Conservation (phyloP, 2,329 filamentous ascomycete species). For the Ceratocystis diversiconidia region DNA sequence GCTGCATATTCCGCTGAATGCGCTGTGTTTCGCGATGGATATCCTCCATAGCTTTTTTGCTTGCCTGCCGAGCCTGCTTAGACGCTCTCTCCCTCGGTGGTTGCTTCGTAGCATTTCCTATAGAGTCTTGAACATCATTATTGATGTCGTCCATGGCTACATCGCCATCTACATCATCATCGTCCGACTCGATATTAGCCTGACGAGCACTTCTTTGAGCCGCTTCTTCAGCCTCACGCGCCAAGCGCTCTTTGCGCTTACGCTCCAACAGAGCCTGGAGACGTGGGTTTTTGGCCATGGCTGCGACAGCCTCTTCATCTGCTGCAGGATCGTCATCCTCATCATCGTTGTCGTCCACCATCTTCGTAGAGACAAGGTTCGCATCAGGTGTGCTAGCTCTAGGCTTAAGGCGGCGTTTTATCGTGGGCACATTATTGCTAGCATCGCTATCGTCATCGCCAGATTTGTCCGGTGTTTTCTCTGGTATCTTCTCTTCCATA, state of each 20-base stretch:
- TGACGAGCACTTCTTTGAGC: slow-evolving; percentile 26
- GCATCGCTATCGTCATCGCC: slow-evolving; percentile 26
- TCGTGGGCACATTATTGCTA: slow-evolving; percentile 23
- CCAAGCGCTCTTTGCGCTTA: slow-evolving; percentile 57
- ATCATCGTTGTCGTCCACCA: slow-evolving; percentile 21
- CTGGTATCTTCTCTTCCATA: slow-evolving; percentile 23
- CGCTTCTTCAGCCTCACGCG: slow-evolving; percentile 47
- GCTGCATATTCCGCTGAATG: slow-evolving; percentile 75
- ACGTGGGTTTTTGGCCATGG: slow-evolving; percentile 36
- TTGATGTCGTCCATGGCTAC: slow-evolving; percentile 28
- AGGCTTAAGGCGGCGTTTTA: slow-evolving; percentile 17
- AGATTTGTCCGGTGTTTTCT: slow-evolving; percentile 24
- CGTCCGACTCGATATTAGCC: slow-evolving; percentile 27
- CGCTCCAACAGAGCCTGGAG: slow-evolving; percentile 59
- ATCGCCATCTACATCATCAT: slow-evolving; percentile 27
- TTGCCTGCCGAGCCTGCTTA: slow-evolving; percentile 66
- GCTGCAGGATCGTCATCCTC: slow-evolving; percentile 27
- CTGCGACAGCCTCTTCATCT: slow-evolving; percentile 34
- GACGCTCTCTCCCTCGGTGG: slow-evolving; percentile 44
- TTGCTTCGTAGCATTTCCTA: slow-evolving; percentile 36
- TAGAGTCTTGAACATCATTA: slow-evolving; percentile 31
- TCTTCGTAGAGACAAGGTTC: slow-evolving; percentile 21
- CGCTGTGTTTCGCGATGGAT: slow-evolving; percentile 93
- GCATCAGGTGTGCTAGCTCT: slow-evolving; percentile 22
- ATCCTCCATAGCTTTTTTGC: slow-evolving; percentile 87